Conservation (phyloP, 192 early-diverging fungal genomes). For the Chytriomyces hyalinus region DNA sequence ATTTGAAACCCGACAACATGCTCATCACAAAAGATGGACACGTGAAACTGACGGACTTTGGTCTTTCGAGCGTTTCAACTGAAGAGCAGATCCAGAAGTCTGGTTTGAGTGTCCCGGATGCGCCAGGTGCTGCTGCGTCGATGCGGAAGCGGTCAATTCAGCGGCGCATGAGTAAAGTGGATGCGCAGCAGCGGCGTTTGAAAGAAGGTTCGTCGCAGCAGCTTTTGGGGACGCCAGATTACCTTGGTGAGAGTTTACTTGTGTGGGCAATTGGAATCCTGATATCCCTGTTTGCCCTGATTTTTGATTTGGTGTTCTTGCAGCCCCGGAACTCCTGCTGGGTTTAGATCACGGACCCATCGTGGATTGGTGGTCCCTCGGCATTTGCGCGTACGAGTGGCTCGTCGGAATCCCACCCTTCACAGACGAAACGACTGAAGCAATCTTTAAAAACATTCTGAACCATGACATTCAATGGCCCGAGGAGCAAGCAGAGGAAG, state of each 20-base stretch:
- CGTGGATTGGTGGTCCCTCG: slow-evolving; percentile 97
- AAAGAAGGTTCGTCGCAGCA: slow-evolving; percentile 32
- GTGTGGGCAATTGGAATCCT: not conserved
- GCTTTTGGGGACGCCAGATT: slow-evolving; percentile 87
- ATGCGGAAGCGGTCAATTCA: not conserved
- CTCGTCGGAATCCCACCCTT: slow-evolving; percentile 89
- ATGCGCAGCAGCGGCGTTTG: slow-evolving; percentile 23
- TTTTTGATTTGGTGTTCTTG: not conserved
- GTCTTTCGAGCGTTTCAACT: slow-evolving; percentile 81
- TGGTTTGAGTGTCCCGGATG: not conserved
- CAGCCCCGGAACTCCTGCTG: slow-evolving; percentile 87
- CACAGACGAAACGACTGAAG: slow-evolving; percentile 82
- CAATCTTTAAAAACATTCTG: slow-evolving; percentile 89
- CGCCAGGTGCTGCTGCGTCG: too few relatives aligned
- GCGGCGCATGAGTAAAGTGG: not conserved
- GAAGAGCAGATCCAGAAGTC: slow-evolving; percentile 52
- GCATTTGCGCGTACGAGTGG: slow-evolving; percentile 91
- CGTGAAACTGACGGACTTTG: slow-evolving; percentile 75
- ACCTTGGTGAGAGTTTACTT: slow-evolving; percentile 50
- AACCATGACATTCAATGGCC: slow-evolving; percentile 73
- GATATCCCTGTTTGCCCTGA: not conserved
- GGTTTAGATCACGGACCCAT: slow-evolving; percentile 82
- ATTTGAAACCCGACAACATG: slow-evolving; percentile 63
- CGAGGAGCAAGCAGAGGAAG: slow-evolving; percentile 28
- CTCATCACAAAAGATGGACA: slow-evolving; percentile 73